Evolutionary conservation across 75 land plant species (phyloP).

Genomic region (Picea glauca): DNA sequence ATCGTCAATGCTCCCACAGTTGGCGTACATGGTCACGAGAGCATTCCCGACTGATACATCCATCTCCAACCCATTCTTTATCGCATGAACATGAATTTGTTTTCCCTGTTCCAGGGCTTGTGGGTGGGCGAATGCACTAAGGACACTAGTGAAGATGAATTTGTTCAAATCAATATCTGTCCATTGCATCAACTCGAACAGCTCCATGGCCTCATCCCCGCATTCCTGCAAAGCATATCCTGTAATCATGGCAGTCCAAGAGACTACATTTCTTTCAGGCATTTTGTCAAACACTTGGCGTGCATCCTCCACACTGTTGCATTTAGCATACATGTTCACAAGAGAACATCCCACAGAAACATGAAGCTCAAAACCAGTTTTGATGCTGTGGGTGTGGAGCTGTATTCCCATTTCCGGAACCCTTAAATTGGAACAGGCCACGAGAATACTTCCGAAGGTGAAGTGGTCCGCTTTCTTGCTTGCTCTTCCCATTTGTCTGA

Average conservation of each 20-base stretch:
- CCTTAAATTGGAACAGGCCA: too few species aligned
- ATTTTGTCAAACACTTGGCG: slow-evolving; percentile 11
- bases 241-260: slow-evolving; percentile 42
- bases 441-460: too few species aligned
- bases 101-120: slow-evolving; percentile 29
- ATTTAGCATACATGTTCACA: slow-evolving; percentile 12
- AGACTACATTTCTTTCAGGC: slow-evolving; percentile 15
- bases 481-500: too few species aligned
- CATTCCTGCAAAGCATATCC: slow-evolving; percentile 30
- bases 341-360: too few species aligned
- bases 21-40: slow-evolving; percentile 44
- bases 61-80: slow-evolving; percentile 21
- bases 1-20: slow-evolving; percentile 24
- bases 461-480: too few species aligned
- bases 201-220: slow-evolving; percentile 18
- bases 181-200: slow-evolving; percentile 15
- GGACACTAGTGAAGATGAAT: slow-evolving; percentile 28
- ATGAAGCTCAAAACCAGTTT: too few species aligned
- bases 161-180: slow-evolving; percentile 6
- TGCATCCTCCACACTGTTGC: slow-evolving; percentile 18
- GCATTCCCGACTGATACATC: slow-evolving; percentile 25
- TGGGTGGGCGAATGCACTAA: slow-evolving; percentile 33
- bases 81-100: slow-evolving; percentile 29
- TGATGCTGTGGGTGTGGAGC: too few species aligned
- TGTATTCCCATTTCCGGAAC: too few species aligned